A percentile compares a stretch with the other conserved stretches of the same genome.
phyloP scores from a whole-genome alignment of 2,329 filamentous ascomycete species.

The Colletotrichum sp. region DNA sequence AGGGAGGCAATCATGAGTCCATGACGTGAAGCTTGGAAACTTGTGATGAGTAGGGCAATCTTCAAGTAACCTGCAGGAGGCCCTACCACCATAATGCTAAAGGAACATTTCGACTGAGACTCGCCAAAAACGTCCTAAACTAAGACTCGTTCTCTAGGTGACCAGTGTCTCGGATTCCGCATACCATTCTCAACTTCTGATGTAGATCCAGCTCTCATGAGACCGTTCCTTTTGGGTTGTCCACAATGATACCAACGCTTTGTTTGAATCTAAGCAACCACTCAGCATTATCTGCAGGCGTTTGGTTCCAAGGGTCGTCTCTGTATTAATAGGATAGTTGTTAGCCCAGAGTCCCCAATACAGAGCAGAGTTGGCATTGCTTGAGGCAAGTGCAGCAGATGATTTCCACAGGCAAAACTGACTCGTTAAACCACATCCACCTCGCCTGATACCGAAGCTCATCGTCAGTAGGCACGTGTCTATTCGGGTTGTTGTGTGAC shows the following conservation, averaged over 20 bases:
- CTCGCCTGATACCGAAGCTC: conserved; percentile 37
- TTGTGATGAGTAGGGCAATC: neutral
- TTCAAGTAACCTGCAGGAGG: neutral
- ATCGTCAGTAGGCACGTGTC: conserved; percentile 34
- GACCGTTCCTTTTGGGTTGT: accelerated
- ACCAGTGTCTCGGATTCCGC: accelerated
- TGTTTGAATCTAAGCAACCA: conserved; percentile 26
- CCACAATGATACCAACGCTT: neutral
- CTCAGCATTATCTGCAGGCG: conserved; percentile 35
- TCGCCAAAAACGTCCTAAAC: neutral
- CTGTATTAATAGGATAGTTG: neutral
- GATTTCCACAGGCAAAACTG: neutral
- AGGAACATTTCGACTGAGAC: neutral
- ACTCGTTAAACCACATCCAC: conserved; percentile 32
- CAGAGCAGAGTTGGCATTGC: neutral
- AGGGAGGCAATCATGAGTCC: too few species aligned
- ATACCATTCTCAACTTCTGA: neutral
- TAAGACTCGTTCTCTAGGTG: neutral
- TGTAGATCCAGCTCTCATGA: neutral
- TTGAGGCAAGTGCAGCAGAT: neutral
- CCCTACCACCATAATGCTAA: neutral
- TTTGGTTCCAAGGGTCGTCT: conserved; percentile 44
- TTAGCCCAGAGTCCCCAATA: neutral
- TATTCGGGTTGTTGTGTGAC: conserved; percentile 32
- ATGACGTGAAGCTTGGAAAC: neutral